These are phyloP conservation scores for Jimgerdemannia flammicorona DNA, from an alignment of 192 early-diverging fungal species.

Conservation along the genomic window DNA sequence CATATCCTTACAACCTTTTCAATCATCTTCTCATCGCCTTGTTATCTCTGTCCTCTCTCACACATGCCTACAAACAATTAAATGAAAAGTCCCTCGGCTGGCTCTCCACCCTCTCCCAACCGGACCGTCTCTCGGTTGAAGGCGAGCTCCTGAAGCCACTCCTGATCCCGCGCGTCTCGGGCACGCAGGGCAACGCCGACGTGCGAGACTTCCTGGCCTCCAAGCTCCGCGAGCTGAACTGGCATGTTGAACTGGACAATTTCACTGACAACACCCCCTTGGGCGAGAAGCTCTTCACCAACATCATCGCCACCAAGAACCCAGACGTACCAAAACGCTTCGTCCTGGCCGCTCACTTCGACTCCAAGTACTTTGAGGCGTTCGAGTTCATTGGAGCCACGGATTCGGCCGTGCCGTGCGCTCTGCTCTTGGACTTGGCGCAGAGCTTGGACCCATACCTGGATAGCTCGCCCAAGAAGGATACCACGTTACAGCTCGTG, in stretches of 20 bases:
- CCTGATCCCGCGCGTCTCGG: conserved; percentile 76
- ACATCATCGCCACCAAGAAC: conserved; percentile 90
- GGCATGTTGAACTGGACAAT: conserved; percentile 75
- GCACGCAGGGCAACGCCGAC: conserved; percentile 61
- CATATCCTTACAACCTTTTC: not conserved
- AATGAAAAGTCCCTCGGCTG: not conserved
- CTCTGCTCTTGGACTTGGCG: conserved; percentile 84
- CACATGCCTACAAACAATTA: not conserved
- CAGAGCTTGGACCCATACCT: conserved; percentile 59
- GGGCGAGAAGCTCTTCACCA: conserved; percentile 73
- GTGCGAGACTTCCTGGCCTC: conserved; percentile 72
- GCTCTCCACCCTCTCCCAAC: conserved; percentile 9
- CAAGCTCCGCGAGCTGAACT: conserved; percentile 62
- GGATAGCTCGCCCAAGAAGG: conserved; percentile 32
- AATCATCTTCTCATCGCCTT: not conserved
- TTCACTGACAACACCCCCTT: conserved; percentile 77
- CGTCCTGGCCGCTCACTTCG: conserved; percentile 90
- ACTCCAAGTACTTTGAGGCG: conserved; percentile 75
- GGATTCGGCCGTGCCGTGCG: conserved; percentile 90
- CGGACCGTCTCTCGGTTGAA: conserved; percentile 21
- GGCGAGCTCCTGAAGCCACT: conserved; percentile 67
- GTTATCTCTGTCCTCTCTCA: not conserved
- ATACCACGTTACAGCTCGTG: conserved; percentile 79
- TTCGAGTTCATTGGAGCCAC: conserved; percentile 82
- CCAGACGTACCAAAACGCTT: conserved; percentile 64